These are phyloP conservation scores for Neofusicoccum sp. DNA, from an alignment of 2,329 filamentous ascomycete genomes.

Conservation along the genomic window DNA sequence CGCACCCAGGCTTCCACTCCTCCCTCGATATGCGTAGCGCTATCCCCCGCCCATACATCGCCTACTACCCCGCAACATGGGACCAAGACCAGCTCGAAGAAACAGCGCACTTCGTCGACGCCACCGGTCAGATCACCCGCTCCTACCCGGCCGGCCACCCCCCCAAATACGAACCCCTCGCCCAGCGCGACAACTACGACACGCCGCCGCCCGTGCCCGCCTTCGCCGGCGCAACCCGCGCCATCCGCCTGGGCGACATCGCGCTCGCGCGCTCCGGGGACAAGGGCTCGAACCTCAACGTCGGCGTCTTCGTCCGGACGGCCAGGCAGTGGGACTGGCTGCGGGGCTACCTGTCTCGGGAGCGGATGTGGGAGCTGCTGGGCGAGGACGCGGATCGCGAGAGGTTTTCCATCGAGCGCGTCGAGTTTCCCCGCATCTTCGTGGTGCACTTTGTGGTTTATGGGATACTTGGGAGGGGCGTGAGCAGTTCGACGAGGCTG, in stretches of 20 bases:
- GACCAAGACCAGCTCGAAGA: slow-evolving; percentile 29
- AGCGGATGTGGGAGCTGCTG: slow-evolving; percentile 43
- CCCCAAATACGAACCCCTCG: slow-evolving; percentile 19
- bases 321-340: slow-evolving; percentile 46
- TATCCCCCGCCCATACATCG: slow-evolving; percentile 32
- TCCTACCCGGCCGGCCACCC: slow-evolving; percentile 4
- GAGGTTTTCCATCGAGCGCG: slow-evolving; percentile 44
- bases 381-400: slow-evolving; percentile 44
- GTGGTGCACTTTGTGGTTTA: slow-evolving; percentile 52
- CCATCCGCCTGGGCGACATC: slow-evolving; percentile 43
- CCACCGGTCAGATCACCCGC: slow-evolving; percentile 22
- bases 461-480: slow-evolving; percentile 46
- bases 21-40: slow-evolving; percentile 31
- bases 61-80: slow-evolving; percentile 31
- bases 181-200: slow-evolving; percentile 28
- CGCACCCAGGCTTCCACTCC: slow-evolving; percentile 23
- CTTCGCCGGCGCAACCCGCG: slow-evolving; percentile 27
- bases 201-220: slow-evolving; percentile 25
- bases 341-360: slow-evolving; percentile 29
- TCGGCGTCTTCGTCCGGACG: slow-evolving; percentile 35
- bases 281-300: slow-evolving; percentile 26
- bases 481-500: slow-evolving; percentile 44
- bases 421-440: slow-evolving; percentile 46
- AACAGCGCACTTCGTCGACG: slow-evolving; percentile 28
- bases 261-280: slow-evolving; percentile 45